Conservation (phyloP, 345 rosid genomes). For the Sonneratia alba region DNA sequence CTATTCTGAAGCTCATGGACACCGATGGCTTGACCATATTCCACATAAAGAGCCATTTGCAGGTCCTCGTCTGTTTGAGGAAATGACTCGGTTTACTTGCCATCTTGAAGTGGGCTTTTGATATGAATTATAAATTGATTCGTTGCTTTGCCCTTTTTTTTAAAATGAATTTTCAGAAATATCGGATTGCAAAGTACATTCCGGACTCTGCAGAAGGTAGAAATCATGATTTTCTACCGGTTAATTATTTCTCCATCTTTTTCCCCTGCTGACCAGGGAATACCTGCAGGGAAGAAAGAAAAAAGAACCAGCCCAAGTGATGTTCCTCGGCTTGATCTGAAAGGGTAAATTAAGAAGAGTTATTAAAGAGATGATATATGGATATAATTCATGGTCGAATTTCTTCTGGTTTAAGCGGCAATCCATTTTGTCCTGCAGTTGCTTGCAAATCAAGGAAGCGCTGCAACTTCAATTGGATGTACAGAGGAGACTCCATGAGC, state of each 20-base stretch:
- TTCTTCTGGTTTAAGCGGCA: background rate
- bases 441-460: conserved; percentile 67
- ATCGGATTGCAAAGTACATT: conserved; percentile 76
- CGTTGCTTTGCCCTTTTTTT: conserved; percentile 3
- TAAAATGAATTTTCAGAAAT: conserved; percentile 49
- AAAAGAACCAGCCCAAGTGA: conserved; percentile 4
- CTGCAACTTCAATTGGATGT: conserved; percentile 73
- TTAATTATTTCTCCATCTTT: no score
- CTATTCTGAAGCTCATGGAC: conserved; percentile 82
- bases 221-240: background rate
- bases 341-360: conserved; percentile 3
- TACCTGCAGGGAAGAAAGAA: conserved; percentile 2
- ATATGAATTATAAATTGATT: background rate
- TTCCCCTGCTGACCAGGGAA: background rate
- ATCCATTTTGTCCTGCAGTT: conserved; percentile 28
- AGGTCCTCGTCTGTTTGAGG: conserved; percentile 26
- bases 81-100: background rate
- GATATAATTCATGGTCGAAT: background rate
- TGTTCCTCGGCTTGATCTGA: conserved; percentile 4
- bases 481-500: conserved; percentile 87
- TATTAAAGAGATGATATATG: no score
- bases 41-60: conserved; percentile 97
- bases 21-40: conserved; percentile 80
- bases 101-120: background rate
- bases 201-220: conserved; percentile 67